Conservation (phyloP, 805 yeast species). For the Cyberlindnera samutprakarnensis region DNA sequence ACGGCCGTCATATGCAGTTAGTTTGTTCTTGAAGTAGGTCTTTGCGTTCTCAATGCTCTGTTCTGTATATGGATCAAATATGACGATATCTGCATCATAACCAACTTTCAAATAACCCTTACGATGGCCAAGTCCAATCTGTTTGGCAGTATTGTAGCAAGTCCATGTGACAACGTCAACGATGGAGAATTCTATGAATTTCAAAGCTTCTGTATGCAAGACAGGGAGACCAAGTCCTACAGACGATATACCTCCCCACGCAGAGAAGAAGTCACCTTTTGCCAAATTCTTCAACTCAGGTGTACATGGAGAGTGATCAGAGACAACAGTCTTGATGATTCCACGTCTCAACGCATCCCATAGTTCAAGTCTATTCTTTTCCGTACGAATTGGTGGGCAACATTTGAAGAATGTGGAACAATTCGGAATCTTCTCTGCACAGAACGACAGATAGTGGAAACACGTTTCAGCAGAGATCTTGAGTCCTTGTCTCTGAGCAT, state of each 20-base stretch:
- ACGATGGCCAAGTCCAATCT: slow-evolving; percentile 63
- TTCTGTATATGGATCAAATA: slow-evolving; percentile 59
- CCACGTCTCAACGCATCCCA: slow-evolving; percentile 72
- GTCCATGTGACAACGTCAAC: slow-evolving; percentile 75
- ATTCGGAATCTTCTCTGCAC: slow-evolving; percentile 70
- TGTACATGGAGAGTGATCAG: slow-evolving; percentile 95
- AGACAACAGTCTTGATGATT: slow-evolving; percentile 75
- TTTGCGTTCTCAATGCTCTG: slow-evolving; percentile 46
- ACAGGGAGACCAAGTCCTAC: slow-evolving; percentile 88
- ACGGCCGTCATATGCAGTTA: slow-evolving; percentile 80
- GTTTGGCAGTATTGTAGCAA: slow-evolving; percentile 73
- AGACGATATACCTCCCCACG: slow-evolving; percentile 96
- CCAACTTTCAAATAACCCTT: slow-evolving; percentile 75
- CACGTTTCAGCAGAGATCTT: slow-evolving; percentile 88
- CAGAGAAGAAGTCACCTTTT: slow-evolving; percentile 79
- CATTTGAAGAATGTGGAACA: slow-evolving; percentile 84
- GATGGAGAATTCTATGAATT: slow-evolving; percentile 45
- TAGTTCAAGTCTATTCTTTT: slow-evolving; percentile 58
- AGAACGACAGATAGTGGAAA: slow-evolving; percentile 78
- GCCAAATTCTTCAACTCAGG: slow-evolving; percentile 80
- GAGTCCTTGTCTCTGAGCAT: slow-evolving; percentile 51
- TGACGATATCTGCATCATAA: slow-evolving; percentile 79
- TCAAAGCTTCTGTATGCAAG: slow-evolving; percentile 65
- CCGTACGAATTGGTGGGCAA: slow-evolving; percentile 88
- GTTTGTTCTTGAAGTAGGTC: slow-evolving; percentile 73